Base-by-base conservation (phyloP, 805 yeast species). In the Yamadazyma takamatsuzukensis region DNA sequence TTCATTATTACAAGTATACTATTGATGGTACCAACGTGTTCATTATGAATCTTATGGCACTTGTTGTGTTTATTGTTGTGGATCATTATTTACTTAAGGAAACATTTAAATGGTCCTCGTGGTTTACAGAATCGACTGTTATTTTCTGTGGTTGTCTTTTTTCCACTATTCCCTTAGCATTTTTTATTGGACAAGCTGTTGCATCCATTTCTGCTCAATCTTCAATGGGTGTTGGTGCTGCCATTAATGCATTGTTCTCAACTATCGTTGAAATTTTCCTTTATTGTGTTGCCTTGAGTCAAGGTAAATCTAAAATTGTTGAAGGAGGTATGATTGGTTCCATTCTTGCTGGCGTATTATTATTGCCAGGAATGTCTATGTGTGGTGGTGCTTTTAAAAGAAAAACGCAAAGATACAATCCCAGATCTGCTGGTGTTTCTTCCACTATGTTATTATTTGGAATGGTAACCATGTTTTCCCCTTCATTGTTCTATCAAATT, bases 181-280 rank as follows among this genome's bases (percentile, higher is more conserved):
- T 93, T 54, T 93, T 88, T 60, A 89, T 93, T 47, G 98, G 98
- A 3, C 97, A 90, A 59, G 97, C 97, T 5, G 98, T 93, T n/a
- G 98, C 98, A 0, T 89, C 97, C 2, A 93, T 93, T 38, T 84
- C 96, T 5, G 97, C 98, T 0, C 98, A 93, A 62, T 86, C 97
- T 0, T 89, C 97, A 0, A 93, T 93, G 98, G 97, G 97, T 18
- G 79, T 93, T 39, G 97, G 97, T 65, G 98, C 98, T 1, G 96
- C 89, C 0, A 88, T 93, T 48, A 93, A 93, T 56, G 98, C 98
- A 0, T 90, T 93, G 51, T 93, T 93, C 69, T 89, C 97, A 2
- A 89, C 98, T 0, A 74, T 93, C 30, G 97, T 93, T 5, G 98
- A 93, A 55, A 83, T 93, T 6, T 93, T 81, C 56, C 64, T 90